These are phyloP conservation scores for Podila clonocystis DNA, from an alignment of 192 early-diverging fungal genomes.

Conservation along the genomic window DNA sequence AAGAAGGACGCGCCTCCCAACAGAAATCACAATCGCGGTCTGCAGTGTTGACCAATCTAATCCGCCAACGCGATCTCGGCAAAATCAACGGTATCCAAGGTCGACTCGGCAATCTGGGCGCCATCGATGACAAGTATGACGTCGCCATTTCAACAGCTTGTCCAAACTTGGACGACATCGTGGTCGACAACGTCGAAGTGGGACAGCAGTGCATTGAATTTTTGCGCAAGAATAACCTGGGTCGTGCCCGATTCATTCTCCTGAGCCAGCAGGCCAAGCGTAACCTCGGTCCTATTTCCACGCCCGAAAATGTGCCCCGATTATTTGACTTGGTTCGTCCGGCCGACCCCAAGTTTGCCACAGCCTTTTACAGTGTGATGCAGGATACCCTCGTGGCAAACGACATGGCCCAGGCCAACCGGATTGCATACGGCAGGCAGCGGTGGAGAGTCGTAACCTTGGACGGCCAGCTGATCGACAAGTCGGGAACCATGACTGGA, in stretches of 20 bases:
- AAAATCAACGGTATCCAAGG: slow-evolving; percentile 81
- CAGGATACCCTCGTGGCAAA: slow-evolving; percentile 88
- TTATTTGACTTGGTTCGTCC: slow-evolving; percentile 91
- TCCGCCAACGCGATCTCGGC: slow-evolving; percentile 77
- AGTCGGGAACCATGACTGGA: slow-evolving; percentile 92
- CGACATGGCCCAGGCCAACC: slow-evolving; percentile 85
- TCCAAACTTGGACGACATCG: slow-evolving; percentile 84
- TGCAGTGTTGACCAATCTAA: slow-evolving; percentile 71
- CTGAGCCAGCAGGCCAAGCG: slow-evolving; percentile 77
- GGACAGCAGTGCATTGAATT: slow-evolving; percentile 92
- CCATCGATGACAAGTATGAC: slow-evolving; percentile 94
- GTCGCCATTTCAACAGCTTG: slow-evolving; percentile 95
- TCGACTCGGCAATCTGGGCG: slow-evolving; percentile 95
- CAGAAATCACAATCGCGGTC: slow-evolving; percentile 73
- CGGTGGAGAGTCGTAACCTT: slow-evolving; percentile 96
- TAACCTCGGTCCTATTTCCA: slow-evolving; percentile 61
- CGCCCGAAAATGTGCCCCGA: slow-evolving; percentile 84
- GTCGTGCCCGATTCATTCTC: slow-evolving; percentile 85
- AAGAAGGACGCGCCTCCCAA: slow-evolving; percentile 73
- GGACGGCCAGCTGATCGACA: slow-evolving; percentile 91
- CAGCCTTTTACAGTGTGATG: slow-evolving; percentile 90
- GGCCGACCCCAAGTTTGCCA: slow-evolving; percentile 73
- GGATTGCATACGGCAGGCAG: slow-evolving; percentile 84
- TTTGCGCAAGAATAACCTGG: slow-evolving; percentile 85
- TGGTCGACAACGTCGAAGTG: slow-evolving; percentile 88